These are phyloP conservation scores for Kentomonas sorsogonicus DNA, from an alignment of 208 protist species.

Conservation along the genomic window DNA sequence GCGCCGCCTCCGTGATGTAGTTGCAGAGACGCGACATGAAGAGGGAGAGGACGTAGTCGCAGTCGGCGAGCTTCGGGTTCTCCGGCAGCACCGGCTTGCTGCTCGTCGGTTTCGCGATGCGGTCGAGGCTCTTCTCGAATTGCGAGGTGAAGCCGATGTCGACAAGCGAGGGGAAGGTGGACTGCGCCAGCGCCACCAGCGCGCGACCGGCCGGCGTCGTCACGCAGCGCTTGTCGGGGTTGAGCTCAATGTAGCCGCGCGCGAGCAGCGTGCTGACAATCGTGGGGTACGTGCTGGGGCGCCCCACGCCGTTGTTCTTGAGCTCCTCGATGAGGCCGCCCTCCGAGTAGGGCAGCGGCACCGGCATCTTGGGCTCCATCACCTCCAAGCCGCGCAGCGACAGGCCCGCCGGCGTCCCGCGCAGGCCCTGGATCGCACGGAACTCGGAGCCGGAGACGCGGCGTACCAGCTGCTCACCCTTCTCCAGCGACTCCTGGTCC, in stretches of 20 bases:
- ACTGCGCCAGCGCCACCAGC: conserved; percentile 62
- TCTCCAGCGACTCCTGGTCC: conserved; percentile 46
- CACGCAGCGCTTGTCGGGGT: conserved; percentile 73
- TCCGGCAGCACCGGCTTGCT: conserved; percentile 13
- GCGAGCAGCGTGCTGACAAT: conserved; percentile 85
- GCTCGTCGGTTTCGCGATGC: conserved; percentile 68
- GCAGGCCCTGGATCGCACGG: conserved; percentile 47
- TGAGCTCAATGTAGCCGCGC: conserved; percentile 81
- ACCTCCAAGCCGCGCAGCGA: conserved; percentile 33
- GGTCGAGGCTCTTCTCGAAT: conserved; percentile 87
- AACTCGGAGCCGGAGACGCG: conserved; percentile 83
- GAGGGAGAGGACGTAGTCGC: conserved; percentile 79
- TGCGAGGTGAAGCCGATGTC: conserved; percentile 85
- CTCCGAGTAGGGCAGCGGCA: conserved; percentile 75
- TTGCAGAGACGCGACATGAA: conserved; percentile 82
- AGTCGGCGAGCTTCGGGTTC: conserved; percentile 39
- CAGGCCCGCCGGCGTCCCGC: conserved; percentile 7
- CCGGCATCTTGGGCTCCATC: conserved; percentile 44
- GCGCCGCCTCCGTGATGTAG: conserved; percentile 82
- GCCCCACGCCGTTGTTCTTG: conserved; percentile 79
- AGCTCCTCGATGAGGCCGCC: conserved; percentile 85
- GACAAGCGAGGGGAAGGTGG: conserved; percentile 85
- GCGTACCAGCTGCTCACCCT: conserved; percentile 44
- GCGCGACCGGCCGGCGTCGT: conserved; percentile 72
- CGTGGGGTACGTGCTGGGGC: conserved; percentile 88